A percentile compares a stretch with the other conserved stretches of the same genome.
Evolutionary conservation across 202 grass and related monocot genomes (phyloP).

Genomic region (Dendrocalamus latiflorus): DNA sequence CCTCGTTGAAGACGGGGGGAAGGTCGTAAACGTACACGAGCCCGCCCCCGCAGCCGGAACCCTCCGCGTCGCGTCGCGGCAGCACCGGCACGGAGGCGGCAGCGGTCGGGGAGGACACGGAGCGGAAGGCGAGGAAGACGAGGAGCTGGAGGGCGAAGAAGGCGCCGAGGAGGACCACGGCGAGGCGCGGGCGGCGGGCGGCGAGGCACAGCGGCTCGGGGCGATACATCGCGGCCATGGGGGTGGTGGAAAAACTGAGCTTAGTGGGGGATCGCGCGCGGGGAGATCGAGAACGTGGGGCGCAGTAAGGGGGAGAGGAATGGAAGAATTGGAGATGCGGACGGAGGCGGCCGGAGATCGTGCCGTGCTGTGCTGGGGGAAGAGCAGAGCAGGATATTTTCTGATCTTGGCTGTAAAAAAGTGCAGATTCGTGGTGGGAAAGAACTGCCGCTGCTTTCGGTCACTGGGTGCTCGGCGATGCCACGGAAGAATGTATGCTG

Average conservation of each 20-base stretch:
- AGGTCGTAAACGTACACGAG: slow-evolving; percentile 79
- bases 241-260: not conserved
- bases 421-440: not conserved
- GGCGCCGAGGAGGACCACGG: slow-evolving; percentile 21
- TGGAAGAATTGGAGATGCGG: slow-evolving; percentile 4
- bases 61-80: not conserved
- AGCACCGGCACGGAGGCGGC: not conserved
- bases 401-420: not conserved
- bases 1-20: slow-evolving; percentile 55
- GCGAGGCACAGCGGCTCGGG: slow-evolving; percentile 12
- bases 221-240: slow-evolving; percentile 29
- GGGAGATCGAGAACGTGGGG: slow-evolving; percentile 29
- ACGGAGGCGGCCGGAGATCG: slow-evolving; percentile 22
- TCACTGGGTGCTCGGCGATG: not conserved
- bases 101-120: not conserved
- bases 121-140: slow-evolving; percentile 33
- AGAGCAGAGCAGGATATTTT: not conserved
- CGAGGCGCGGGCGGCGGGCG: slow-evolving; percentile 28
- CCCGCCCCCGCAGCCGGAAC: slow-evolving; percentile 32
- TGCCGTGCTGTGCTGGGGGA: not conserved
- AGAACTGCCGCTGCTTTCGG: not conserved
- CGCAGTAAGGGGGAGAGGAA: not conserved
- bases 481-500: not conserved
- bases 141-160: slow-evolving; percentile 45
- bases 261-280: not conserved